Evolutionary conservation across 2,329 filamentous ascomycete genomes (phyloP).

Genomic region (Sporothrix inflata): DNA sequence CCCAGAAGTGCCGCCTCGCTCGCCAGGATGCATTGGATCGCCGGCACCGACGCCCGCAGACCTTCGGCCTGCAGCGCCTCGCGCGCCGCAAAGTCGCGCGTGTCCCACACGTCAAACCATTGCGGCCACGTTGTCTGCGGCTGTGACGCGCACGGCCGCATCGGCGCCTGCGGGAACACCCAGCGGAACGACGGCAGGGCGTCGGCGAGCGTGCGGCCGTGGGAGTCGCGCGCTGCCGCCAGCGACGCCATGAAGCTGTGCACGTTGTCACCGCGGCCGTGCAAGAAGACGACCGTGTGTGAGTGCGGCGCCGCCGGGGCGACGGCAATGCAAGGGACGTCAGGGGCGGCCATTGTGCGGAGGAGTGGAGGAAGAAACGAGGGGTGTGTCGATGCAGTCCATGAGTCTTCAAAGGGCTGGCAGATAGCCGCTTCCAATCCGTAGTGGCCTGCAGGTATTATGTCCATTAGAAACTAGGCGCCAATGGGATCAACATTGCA

Average conservation of each 20-base stretch:
- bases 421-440: too few species aligned
- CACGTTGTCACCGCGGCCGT: constrained; percentile 48
- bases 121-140: constrained; percentile 35
- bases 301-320: constrained; percentile 37
- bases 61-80: constrained; percentile 49
- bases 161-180: constrained; percentile 52
- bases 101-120: constrained; percentile 51
- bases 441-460: too few species aligned
- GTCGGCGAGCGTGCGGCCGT: constrained; percentile 41
- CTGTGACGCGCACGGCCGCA: constrained; percentile 35
- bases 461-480: too few species aligned
- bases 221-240: constrained; percentile 39
- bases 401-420: too few species aligned
- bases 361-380: background rate
- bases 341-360: background rate
- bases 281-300: constrained; percentile 50
- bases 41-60: constrained; percentile 44
- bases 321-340: constrained; percentile 13
- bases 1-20: constrained; percentile 40
- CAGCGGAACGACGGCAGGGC: constrained; percentile 51
- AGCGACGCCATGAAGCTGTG: constrained; percentile 41
- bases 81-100: constrained; percentile 46
- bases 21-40: constrained; percentile 41
- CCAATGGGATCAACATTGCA: too few species aligned
- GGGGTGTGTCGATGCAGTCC: too few species aligned